Evolutionary conservation across 257 asterid species (phyloP).

Genomic region (Ehretia macrophylla): DNA sequence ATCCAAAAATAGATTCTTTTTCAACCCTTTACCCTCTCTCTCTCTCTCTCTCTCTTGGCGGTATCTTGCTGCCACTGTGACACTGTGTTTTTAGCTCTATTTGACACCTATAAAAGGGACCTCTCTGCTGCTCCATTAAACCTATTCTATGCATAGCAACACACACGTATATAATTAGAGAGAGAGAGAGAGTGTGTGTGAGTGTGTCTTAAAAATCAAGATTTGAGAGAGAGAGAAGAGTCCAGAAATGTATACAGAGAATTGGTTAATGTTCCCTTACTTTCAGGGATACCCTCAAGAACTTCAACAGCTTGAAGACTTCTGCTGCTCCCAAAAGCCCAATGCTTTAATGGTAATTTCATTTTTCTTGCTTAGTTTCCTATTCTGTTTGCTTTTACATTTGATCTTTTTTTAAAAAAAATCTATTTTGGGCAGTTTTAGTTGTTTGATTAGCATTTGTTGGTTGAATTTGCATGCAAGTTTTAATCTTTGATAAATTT

Average conservation of each 20-base stretch:
- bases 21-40: conserved; percentile 14
- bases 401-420: too few species aligned
- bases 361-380: neutral
- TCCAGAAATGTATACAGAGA: conserved; percentile 68
- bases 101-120: conserved; percentile 48
- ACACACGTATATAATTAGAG: conserved; percentile 7
- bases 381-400: too few species aligned
- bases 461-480: conserved; percentile 4
- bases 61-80: conserved; percentile 10
- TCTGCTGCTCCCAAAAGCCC: conserved; percentile 41
- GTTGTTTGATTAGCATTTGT: conserved; percentile 18
- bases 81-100: conserved; percentile 30
- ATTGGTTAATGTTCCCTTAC: conserved; percentile 60
- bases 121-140: conserved; percentile 26
- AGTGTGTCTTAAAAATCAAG: neutral
- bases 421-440: neutral
- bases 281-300: conserved; percentile 56
- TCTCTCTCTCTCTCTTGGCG: conserved; percentile 13
- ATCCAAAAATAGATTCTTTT: conserved; percentile 52
- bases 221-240: neutral
- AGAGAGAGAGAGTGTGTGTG: conserved; percentile 1
- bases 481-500: neutral
- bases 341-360: conserved; percentile 49
- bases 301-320: conserved; percentile 57
- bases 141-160: conserved; percentile 14